Evolutionary conservation across 1,284 basidiomycete species (phyloP).

Genomic region (Ganoderma leucocontextum): DNA sequence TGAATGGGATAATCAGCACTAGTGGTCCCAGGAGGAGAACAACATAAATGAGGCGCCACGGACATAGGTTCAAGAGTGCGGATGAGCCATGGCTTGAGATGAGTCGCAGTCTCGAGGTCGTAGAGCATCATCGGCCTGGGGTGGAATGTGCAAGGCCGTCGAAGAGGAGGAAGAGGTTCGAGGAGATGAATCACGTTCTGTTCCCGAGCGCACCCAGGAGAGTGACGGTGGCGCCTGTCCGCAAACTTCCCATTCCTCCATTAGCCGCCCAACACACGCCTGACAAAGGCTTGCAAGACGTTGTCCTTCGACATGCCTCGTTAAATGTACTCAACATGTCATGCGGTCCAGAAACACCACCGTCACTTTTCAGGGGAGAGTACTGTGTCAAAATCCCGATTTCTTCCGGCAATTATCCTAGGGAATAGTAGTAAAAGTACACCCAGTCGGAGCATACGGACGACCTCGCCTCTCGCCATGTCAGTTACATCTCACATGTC

Average conservation of each 20-base stretch:
- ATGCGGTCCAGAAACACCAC: too few relatives aligned
- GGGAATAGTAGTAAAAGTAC: too few relatives aligned
- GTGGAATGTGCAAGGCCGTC: conserved; percentile 13
- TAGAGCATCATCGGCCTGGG: conserved; percentile 59
- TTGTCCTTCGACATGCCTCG: too few relatives aligned
- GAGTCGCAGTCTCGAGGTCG: conserved; percentile 65
- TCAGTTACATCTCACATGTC: background rate
- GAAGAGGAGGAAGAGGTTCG: conserved; percentile 12
- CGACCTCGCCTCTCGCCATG: background rate
- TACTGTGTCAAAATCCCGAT: too few relatives aligned
- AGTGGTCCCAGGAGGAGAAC: conserved; percentile 13
- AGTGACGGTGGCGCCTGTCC: conserved; percentile 14
- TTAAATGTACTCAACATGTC: too few relatives aligned
- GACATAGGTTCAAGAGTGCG: conserved; percentile 89
- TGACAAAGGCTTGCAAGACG: conserved; percentile 22
- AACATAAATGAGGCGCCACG: conserved; percentile 38
- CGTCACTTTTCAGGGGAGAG: too few relatives aligned
- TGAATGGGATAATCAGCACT: conserved; percentile 15
- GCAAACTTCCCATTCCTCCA: conserved; percentile 30
- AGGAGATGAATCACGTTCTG: conserved; percentile 28
- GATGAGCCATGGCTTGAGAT: conserved; percentile 85
- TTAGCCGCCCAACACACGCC: conserved; percentile 5
- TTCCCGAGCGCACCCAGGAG: conserved; percentile 17
- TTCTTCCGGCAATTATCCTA: too few relatives aligned
- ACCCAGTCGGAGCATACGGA: background rate